These are phyloP conservation scores for Agaricus bisporus DNA, from an alignment of 768 basidiomycete genomes.

Conservation along the genomic window DNA sequence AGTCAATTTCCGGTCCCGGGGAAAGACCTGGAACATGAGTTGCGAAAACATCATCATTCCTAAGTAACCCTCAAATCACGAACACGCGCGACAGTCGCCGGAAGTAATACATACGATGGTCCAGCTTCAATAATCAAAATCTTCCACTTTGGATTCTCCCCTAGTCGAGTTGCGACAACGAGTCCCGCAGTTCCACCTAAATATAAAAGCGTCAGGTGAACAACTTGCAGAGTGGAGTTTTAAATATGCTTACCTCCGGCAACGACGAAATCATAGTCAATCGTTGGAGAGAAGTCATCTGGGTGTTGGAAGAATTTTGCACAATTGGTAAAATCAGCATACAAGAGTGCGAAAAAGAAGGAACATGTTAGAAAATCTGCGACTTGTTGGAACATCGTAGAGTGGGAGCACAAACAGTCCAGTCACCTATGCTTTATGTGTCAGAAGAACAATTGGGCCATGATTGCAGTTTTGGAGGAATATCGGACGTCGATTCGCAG, in stretches of 20 bases:
- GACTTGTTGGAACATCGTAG: no score
- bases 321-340: background rate
- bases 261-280: constrained; percentile 9
- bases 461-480: no score
- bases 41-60: background rate
- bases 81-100: no score
- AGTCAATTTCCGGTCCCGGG: constrained; percentile 7
- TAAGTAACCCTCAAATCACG: background rate
- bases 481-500: no score
- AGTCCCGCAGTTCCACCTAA: constrained; percentile 12
- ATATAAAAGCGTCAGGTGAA: background rate
- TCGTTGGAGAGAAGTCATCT: background rate
- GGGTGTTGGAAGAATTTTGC: background rate
- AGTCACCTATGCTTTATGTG: no score
- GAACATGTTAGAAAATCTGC: no score
- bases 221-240: background rate
- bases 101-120: constrained; percentile 2
- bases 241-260: constrained; percentile 5
- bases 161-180: constrained; percentile 6
- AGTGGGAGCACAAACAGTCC: no score
- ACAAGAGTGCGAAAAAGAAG: constrained; percentile 1
- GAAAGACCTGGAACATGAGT: background rate
- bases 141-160: constrained; percentile 8
- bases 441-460: no score
- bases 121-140: constrained; percentile 13